Evolutionary conservation across 352 stramenopile genomes (phyloP), one percentile per base, ranked within the genome.

Genomic region (Aphanomyces invadans): DNA sequence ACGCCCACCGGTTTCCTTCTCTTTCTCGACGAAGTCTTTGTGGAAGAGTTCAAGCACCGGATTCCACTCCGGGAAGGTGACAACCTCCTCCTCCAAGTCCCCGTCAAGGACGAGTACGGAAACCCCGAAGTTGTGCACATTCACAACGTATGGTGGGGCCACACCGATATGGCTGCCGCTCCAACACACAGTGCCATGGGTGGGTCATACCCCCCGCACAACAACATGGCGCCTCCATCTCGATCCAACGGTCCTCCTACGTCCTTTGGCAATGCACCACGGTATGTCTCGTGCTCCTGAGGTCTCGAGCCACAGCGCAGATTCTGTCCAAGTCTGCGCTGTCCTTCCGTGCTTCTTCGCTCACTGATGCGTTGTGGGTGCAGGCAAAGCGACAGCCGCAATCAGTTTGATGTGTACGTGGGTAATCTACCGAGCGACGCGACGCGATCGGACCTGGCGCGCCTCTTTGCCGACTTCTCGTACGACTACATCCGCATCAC

Each of bases 401-500:
- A 67, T 32, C 60, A 67, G 21, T 89, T 77, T 48, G 84, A 92
- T 60, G 80, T 92, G 28, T 92, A 90, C 67, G 84, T 92, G 42
- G 84, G 84, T 25, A 92, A 92, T 46, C 62, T 92, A n/a, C 84
- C 84, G 3, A 82, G 85, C 28, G 84, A 83, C 29, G 90, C 84
- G 21, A 86, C 80, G n/a, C 76, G 84, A 1, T 81, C 89, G 62
- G 82, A 92, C 62, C 73, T 92, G 9, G 83, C 78, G 15, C 89
- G 88, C 68, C 65, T 92, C 36, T 92, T 92, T 63, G 80, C 88
- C 66, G 89, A 92, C 55, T 65, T 91, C 11, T 77, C 80, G 9
- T 90, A 87, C 59, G 84, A 92, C 65, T 89, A 80, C 4, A 83
- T 92, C 32, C 84, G 84, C n/a, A 92, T 92, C 65, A 92, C 84